Evolutionary conservation across 805 yeast genomes (phyloP), one percentile per base, ranked within the genome.

Genomic region (Candida taoyuanica): DNA sequence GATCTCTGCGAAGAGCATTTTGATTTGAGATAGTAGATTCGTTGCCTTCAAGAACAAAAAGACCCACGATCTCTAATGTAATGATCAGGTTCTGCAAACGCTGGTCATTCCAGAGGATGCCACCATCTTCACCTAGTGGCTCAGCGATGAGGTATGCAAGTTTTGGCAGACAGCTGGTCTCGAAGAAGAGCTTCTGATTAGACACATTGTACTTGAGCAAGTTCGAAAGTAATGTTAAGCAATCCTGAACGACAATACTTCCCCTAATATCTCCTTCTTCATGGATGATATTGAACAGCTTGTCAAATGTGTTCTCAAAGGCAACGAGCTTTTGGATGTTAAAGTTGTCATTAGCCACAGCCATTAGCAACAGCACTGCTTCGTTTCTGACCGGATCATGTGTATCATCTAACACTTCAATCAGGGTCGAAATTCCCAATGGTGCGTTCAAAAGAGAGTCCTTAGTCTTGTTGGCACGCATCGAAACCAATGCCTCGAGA

Each of bases 291-390:
- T 67, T 70, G 52, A 91, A 89, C 11, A 88, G 62, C 43, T 71
- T 76, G 44, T 87, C 96, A 55, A 93, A 89, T 0, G 94, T 82
- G 49, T 86, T 89, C 57, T 93, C 97, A 56, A 93, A 93, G 0
- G 95, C 98, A 8, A 94, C 94, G 15, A 93, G 65, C 53, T 88
- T 89, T 58, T 93, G 98, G 23, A 91, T 79, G 58, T 86, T 91
- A 42, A 80, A 76, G 51, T 87, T 85, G 43, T 85, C 82, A 49
- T 81, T 80, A 11, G 80, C 94, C 3, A 93, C 69, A 9, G 88
- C 81, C 80, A 84, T 81, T 35, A 94, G 65, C n/a, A 94, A 65
- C 36, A 91, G 62, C 26, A 91, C 80, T 3, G 93, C 78, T 60
- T 93, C 95, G 58, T 91, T 89, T 51, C 98, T 70, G 7, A 93